phyloP scores from a whole-genome alignment of 192 early-diverging fungal genomes.

The Mortierella claussenii region DNA sequence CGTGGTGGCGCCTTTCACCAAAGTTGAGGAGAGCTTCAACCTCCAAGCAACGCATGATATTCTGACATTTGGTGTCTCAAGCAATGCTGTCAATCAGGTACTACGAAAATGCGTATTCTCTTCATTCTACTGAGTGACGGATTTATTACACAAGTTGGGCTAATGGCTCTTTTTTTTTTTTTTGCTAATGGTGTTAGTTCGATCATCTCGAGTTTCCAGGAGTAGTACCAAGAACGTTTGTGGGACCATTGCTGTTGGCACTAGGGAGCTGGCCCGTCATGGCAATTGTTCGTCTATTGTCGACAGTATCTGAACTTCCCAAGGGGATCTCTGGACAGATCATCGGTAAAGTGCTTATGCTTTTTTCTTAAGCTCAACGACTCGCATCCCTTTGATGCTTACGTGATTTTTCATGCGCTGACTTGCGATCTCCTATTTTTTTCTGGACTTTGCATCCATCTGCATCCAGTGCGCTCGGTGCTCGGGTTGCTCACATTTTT shows the following conservation, averaged over 20 bases:
- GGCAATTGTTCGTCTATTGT: conserved; percentile 24
- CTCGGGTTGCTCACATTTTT: conserved; percentile 61
- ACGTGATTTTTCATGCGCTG: conserved; percentile 12
- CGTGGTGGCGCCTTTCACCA: conserved; percentile 80
- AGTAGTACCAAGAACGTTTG: conserved; percentile 94
- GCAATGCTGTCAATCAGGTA: conserved; percentile 39
- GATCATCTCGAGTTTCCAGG: conserved; percentile 95
- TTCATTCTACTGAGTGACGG: too few relatives aligned
- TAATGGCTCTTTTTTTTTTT: conserved; percentile 7
- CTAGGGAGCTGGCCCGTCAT: conserved; percentile 61
- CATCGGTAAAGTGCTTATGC: conserved; percentile 31
- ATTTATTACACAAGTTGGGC: too few relatives aligned
- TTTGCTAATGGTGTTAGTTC: conserved; percentile 53
- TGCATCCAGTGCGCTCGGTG: conserved; percentile 55
- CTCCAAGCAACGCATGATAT: conserved; percentile 94
- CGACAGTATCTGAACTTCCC: conserved; percentile 33
- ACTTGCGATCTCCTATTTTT: conserved; percentile 1
- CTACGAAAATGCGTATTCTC: background rate
- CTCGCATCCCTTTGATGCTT: background rate
- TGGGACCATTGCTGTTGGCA: conserved; percentile 80
- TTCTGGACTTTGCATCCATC: background rate
- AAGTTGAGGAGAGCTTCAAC: conserved; percentile 98
- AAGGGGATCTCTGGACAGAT: conserved; percentile 50
- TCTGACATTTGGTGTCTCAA: conserved; percentile 63
- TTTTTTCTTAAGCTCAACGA: too few relatives aligned